Evolutionary conservation across 2,329 filamentous ascomycete species (phyloP).

Genomic region (Neofusicoccum sp.): DNA sequence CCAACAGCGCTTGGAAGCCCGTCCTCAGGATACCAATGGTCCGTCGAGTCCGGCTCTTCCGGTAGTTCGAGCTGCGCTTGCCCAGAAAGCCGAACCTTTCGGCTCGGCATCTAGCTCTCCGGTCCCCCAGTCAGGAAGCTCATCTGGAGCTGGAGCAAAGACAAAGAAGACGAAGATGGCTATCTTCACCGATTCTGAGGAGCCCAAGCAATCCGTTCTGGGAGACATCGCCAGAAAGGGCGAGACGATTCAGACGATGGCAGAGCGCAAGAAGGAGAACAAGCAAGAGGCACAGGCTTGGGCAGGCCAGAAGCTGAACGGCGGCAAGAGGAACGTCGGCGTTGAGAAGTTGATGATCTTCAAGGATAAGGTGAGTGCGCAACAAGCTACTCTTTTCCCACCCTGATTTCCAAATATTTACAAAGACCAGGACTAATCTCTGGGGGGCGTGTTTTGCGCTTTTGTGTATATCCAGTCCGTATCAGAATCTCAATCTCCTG

Average conservation of each 20-base stretch:
- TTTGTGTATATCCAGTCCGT: slow-evolving; percentile 55
- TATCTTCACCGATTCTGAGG: slow-evolving; percentile 79
- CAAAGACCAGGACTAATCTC: slow-evolving; percentile 91
- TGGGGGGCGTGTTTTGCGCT: slow-evolving; percentile 49
- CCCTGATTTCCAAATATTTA: slow-evolving; percentile 65
- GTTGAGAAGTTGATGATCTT: slow-evolving; percentile 86
- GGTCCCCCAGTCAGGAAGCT: slow-evolving; percentile 65
- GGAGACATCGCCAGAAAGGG: slow-evolving; percentile 69
- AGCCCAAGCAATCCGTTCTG: slow-evolving; percentile 54
- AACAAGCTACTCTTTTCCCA: slow-evolving; percentile 27
- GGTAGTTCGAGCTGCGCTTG: slow-evolving; percentile 76
- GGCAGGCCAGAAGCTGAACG: slow-evolving; percentile 87
- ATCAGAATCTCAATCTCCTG: slow-evolving; percentile 37
- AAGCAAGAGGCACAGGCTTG: slow-evolving; percentile 80
- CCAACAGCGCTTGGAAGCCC: slow-evolving; percentile 70
- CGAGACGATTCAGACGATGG: slow-evolving; percentile 85
- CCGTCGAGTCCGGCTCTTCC: slow-evolving; percentile 87
- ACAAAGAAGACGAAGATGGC: slow-evolving; percentile 77
- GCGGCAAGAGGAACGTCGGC: slow-evolving; percentile 74
- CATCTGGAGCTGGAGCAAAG: slow-evolving; percentile 44
- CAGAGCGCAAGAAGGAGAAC: slow-evolving; percentile 94
- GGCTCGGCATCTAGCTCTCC: slow-evolving; percentile 47
- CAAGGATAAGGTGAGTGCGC: slow-evolving; percentile 84
- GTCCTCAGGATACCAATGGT: slow-evolving; percentile 59
- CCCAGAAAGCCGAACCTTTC: slow-evolving; percentile 83